Base-by-base conservation (phyloP, 257 asterid genomes). In the Linaria vulgaris region DNA sequence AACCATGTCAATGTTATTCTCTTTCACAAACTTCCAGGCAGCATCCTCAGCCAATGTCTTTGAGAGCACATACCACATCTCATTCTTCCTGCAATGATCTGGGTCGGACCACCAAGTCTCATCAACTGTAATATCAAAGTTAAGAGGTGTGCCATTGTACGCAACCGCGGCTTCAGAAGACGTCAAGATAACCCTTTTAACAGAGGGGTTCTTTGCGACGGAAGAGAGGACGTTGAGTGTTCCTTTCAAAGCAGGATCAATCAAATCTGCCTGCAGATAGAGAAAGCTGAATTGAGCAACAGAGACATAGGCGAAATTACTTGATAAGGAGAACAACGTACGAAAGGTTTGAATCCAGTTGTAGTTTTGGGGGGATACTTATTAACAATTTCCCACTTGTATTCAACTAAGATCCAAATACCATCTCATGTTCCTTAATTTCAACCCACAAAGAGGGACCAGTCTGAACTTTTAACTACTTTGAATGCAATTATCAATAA, bases 191-290 rank as follows among this genome's bases (percentile, higher is more conserved):
- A 87, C 85, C 70, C 83, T 78, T 25, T 73, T 85, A 20, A 85
- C 72, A 4, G 87, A 72, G 1, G 91, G 74, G 13, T 75, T 41
- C 68, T 81, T 88, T 0, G 88, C 84, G 64, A 88, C 83, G n/a
- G 96, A 83, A 57, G 52, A 76, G 64, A 88, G 90, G 64, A 88
- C 94, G 59, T 88, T 88, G 21, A 79, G 76, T 12, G 96, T 88
- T 57, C 96, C 96, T 64, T 79, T 85, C 9, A 88, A 31, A 20
- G 96, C 94, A 66, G 96, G 96, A 54, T 85, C 94, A 51, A 88
- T 72, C 71, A 88, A 23, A 41, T 88, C 96, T 9, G 63, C 74
- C 90, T 87, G 80, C 10, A 14, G 44, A 27, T 38, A 51, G 55
- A n/a, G n/a, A 56, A 23, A 24, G 43, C 56, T 14, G 4, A 23